phyloP scores from a whole-genome alignment of 441 rosid species.

The Kokia cookei region DNA sequence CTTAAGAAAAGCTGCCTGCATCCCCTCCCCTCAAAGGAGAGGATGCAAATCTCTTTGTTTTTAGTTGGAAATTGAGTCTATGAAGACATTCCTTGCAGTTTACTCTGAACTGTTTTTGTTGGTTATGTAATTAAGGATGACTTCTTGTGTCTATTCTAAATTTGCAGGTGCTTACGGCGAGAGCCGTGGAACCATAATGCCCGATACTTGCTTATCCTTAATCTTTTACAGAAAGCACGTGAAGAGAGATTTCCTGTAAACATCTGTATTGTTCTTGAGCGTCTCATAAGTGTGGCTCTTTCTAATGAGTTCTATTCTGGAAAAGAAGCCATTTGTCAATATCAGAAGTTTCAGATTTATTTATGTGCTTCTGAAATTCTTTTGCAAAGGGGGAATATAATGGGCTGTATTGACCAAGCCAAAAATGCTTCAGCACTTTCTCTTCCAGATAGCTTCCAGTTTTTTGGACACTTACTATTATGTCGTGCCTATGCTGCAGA shows the following conservation, averaged over 20 bases:
- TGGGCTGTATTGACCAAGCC: slow-evolving; percentile 43
- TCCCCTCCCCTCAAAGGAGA: not conserved
- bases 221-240: slow-evolving; percentile 78
- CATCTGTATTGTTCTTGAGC: slow-evolving; percentile 43
- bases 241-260: slow-evolving; percentile 80
- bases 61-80: not conserved
- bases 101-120: not conserved
- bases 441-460: slow-evolving; percentile 56
- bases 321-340: slow-evolving; percentile 30
- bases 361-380: slow-evolving; percentile 81
- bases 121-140: slow-evolving; percentile 2
- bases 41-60: not conserved
- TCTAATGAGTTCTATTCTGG: slow-evolving; percentile 41
- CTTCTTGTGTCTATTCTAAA: slow-evolving; percentile 16
- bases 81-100: slow-evolving; percentile 2
- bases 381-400: slow-evolving; percentile 54
- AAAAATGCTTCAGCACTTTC: slow-evolving; percentile 51
- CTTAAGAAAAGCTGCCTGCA: not conserved
- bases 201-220: slow-evolving; percentile 71
- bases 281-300: slow-evolving; percentile 52
- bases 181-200: slow-evolving; percentile 78
- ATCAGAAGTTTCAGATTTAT: slow-evolving; percentile 79
- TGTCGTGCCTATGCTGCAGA: slow-evolving; percentile 76
- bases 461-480: slow-evolving; percentile 68
- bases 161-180: slow-evolving; percentile 59